Evolutionary conservation across 768 basidiomycete species (phyloP).

Genomic region (Tephrocybe sp.): DNA sequence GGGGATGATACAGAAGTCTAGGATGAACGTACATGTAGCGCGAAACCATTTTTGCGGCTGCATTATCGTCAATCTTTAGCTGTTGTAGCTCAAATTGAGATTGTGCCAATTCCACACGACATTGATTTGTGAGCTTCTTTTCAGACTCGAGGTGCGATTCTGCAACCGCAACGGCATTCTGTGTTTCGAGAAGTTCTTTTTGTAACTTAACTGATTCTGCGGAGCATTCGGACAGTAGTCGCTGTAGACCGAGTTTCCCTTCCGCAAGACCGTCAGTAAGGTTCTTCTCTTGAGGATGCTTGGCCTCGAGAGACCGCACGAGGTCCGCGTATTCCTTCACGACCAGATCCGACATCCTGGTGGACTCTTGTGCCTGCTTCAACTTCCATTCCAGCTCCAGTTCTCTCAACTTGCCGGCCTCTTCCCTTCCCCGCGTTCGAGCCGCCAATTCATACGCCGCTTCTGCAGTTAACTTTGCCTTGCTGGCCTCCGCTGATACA

Average conservation of each 20-base stretch:
- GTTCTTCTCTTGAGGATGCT: slow-evolving; percentile 18
- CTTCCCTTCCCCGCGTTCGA: slow-evolving; percentile 50
- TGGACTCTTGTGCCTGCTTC: slow-evolving; percentile 52
- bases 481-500: slow-evolving; percentile 40
- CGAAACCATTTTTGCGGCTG: slow-evolving; percentile 80
- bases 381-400: slow-evolving; percentile 45
- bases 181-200: slow-evolving; percentile 38
- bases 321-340: slow-evolving; percentile 75
- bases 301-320: slow-evolving; percentile 61
- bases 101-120: slow-evolving; percentile 44
- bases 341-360: slow-evolving; percentile 59
- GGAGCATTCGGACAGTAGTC: slow-evolving; percentile 48
- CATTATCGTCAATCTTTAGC: slow-evolving; percentile 61
- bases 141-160: slow-evolving; percentile 46
- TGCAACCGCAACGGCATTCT: slow-evolving; percentile 41
- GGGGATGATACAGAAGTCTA: not conserved
- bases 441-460: slow-evolving; percentile 56
- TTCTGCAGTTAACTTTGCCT: slow-evolving; percentile 41
- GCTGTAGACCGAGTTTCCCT: slow-evolving; percentile 46
- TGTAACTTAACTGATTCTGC: slow-evolving; percentile 45
- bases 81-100: slow-evolving; percentile 51
- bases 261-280: slow-evolving; percentile 42
- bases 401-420: slow-evolving; percentile 49
- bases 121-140: slow-evolving; percentile 36
- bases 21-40: slow-evolving; percentile 70